Base-by-base conservation (phyloP, 495 filamentous ascomycete species). In the Penicillium odoratum region DNA sequence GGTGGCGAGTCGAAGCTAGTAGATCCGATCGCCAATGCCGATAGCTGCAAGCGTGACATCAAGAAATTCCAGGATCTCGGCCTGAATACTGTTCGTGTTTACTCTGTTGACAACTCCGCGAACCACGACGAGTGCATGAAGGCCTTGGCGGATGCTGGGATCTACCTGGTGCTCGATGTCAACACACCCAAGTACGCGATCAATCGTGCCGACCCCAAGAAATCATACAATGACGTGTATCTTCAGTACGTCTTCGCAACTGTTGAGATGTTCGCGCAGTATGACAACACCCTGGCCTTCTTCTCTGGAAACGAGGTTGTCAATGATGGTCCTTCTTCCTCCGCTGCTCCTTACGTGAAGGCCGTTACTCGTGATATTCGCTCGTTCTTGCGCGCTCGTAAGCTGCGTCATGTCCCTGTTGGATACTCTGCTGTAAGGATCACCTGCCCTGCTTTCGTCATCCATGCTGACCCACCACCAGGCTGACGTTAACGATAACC, bases 271-370 rank as follows among this genome's bases (percentile, higher is more conserved):
- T 97, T 98, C 66, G 79, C 82, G 63, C 87, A 89, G 65, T 98
- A 96, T 75, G 74, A 80, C 77, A 98, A 98, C 78, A 93, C 89
- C 11, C 78, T 97, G 47, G 88, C 90, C 49, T 97, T 97, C 85
- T 97, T 97, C 81, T 95, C 93, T 16, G 93, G 91, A 40, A 97
- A 98, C 71, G 93, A 98, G 76, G 92, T 96, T 60, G 92, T 97
- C 81, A 95, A 98, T 78, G 85, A 89, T 59, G 82, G 85, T 58
- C 78, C 80, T 5, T 93, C 89, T 3, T 92, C 90, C 49, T 70
- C 76, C 53, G 78, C 85, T 45, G 93, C 93, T 9, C 89, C 90
- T 15, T 93, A 91, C 66, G 89, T 98, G 74, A 97, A 98, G 81
- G 93, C 93, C 28, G 87, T 90, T 40, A 96, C 90, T 38, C 85